Evolutionary conservation across 2,329 filamentous ascomycete genomes (phyloP).

Genomic region (Parascedosporium putredinis): DNA sequence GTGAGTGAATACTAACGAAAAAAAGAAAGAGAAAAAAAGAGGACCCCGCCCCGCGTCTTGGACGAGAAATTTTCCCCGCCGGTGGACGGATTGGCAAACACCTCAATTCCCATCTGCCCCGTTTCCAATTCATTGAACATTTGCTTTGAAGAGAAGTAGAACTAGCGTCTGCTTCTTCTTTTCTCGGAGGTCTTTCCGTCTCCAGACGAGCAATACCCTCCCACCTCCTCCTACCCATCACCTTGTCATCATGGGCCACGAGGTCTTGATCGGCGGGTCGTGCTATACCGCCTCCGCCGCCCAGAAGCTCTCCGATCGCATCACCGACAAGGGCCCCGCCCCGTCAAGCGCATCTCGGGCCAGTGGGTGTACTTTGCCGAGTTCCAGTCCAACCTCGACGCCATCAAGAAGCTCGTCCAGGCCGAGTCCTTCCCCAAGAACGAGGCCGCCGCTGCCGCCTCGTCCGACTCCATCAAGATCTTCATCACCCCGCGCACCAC

Average conservation of each 20-base stretch:
- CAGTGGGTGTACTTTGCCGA: constrained; percentile 59
- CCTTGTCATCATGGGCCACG: background rate
- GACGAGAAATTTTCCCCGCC: background rate
- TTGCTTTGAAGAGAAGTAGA: background rate
- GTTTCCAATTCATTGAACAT: background rate
- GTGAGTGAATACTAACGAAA: no score
- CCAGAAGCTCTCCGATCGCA: constrained; percentile 3
- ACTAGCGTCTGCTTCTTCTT: no score
- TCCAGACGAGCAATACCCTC: no score
- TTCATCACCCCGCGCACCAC: constrained; percentile 77
- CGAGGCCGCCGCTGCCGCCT: constrained; percentile 30
- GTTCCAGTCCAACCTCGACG: constrained; percentile 34
- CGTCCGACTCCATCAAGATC: constrained; percentile 45
- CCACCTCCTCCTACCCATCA: background rate
- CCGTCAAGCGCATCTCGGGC: constrained; percentile 38
- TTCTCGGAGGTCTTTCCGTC: no score
- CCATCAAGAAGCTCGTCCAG: constrained; percentile 31
- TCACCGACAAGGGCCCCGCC: constrained; percentile 17
- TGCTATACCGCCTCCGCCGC: constrained; percentile 1
- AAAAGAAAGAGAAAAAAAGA: background rate
- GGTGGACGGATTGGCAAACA: background rate
- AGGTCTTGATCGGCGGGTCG: background rate
- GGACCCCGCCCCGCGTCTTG: background rate
- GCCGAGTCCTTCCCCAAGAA: constrained; percentile 33
- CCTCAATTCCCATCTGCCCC: background rate